Evolutionary conservation across 192 early-diverging fungal species (phyloP).

Genomic region (Umbelopsis sp.): DNA sequence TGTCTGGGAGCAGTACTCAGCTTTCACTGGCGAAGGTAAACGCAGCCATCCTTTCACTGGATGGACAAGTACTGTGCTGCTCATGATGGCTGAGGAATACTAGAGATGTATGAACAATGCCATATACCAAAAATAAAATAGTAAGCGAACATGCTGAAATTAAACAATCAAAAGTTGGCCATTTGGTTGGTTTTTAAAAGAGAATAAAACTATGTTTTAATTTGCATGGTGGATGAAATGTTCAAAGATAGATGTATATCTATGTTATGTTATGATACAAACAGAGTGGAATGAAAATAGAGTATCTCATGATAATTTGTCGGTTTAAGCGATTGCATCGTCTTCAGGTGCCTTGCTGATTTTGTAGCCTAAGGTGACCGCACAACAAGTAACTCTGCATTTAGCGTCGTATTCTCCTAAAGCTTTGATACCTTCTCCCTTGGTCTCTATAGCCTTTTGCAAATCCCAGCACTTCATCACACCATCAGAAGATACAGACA

Average conservation of each 20-base stretch:
- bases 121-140: background rate
- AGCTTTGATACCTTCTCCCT: constrained; percentile 27
- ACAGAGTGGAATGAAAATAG: background rate
- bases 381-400: constrained; percentile 57
- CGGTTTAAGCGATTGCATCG: background rate
- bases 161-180: background rate
- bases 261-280: constrained; percentile 21
- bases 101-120: constrained; percentile 24
- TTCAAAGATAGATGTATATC: constrained; percentile 1
- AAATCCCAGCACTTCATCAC: constrained; percentile 71
- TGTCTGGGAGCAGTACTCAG: constrained; percentile 93
- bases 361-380: constrained; percentile 5
- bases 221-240: constrained; percentile 14
- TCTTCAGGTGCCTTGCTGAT: background rate
- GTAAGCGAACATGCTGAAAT: too few species aligned
- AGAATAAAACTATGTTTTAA: background rate
- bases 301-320: background rate
- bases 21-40: constrained; percentile 69
- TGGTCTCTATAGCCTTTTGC: constrained; percentile 36
- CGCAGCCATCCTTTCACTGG: constrained; percentile 95
- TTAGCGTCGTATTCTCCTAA: constrained; percentile 62
- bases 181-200: background rate
- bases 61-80: constrained; percentile 83
- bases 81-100: constrained; percentile 88
- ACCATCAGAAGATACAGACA: constrained; percentile 75